Conservation (phyloP, 2,329 filamentous ascomycete genomes). For the Exophiala sp. region DNA sequence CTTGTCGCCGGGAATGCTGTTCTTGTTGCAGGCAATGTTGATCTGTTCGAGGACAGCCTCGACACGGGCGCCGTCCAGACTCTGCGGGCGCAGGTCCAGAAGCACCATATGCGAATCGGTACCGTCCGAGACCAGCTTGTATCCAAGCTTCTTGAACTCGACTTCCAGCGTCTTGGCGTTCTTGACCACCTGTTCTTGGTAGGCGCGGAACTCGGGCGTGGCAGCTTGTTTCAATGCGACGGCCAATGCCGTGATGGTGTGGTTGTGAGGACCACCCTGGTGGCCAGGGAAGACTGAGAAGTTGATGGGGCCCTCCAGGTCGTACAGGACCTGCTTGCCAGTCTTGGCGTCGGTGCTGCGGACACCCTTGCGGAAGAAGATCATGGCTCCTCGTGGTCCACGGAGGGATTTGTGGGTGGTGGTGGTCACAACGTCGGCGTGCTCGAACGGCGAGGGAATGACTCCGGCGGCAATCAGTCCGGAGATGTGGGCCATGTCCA, state of each 20-base stretch:
- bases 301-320: constrained; percentile 94
- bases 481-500: constrained; percentile 98
- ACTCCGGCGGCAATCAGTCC: constrained; percentile 89
- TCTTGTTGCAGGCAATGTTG: constrained; percentile 98
- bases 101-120: constrained; percentile 98
- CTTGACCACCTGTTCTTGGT: constrained; percentile 85
- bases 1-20: constrained; percentile 92
- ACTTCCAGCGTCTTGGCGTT: constrained; percentile 89
- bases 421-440: constrained; percentile 95
- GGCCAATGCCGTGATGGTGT: constrained; percentile 95
- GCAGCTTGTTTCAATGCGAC: constrained; percentile 94
- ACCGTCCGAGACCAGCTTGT: constrained; percentile 91
- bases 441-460: constrained; percentile 83
- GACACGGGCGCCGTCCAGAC: constrained; percentile 84
- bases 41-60: constrained; percentile 87
- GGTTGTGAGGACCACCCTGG: constrained; percentile 98
- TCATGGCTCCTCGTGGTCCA: constrained; percentile 97
- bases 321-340: constrained; percentile 82
- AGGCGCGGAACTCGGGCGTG: constrained; percentile 81
- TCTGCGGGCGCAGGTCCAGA: constrained; percentile 80
- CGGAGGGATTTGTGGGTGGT: constrained; percentile 99
- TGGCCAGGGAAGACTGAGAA: constrained; percentile 98
- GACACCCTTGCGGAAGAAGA: constrained; percentile 98
- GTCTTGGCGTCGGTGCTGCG: constrained; percentile 84
- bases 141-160: constrained; percentile 64